Conservation (phyloP, 164 flowering plant species). For the Vitis labrusca region DNA sequence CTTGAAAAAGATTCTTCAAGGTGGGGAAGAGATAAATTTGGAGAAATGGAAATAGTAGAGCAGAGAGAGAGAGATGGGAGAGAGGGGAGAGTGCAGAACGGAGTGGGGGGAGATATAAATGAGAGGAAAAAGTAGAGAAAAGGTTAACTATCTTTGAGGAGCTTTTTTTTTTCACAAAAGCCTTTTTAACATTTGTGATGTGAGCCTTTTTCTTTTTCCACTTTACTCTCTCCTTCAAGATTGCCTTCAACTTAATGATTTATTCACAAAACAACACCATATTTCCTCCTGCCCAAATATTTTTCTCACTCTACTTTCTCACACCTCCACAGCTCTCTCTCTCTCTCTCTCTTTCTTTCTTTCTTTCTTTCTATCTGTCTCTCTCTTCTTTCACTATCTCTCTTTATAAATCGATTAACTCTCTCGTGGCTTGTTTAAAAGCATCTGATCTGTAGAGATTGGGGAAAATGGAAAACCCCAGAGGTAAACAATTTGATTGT, state of each 20-base stretch:
- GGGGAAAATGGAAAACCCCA: not conserved
- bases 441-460: constrained; percentile 15
- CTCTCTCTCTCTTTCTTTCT: constrained; percentile 9
- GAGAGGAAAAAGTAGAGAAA: constrained; percentile 7
- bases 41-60: not conserved
- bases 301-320: constrained; percentile 6
- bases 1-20: no score
- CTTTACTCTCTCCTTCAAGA: not conserved
- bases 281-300: not conserved
- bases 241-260: no score
- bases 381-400: constrained; percentile 1
- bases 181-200: no score
- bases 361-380: not conserved
- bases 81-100: not conserved
- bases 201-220: not conserved
- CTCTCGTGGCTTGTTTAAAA: not conserved
- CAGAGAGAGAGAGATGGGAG: not conserved
- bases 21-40: not conserved
- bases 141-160: constrained; percentile 12
- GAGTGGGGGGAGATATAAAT: constrained; percentile 3
- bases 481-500: constrained; percentile 2
- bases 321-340: constrained; percentile 7
- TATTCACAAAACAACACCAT: no score
- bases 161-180: not conserved
- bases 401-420: not conserved